Conservation (phyloP, 805 yeast genomes). For the Spathaspora arborariae region DNA sequence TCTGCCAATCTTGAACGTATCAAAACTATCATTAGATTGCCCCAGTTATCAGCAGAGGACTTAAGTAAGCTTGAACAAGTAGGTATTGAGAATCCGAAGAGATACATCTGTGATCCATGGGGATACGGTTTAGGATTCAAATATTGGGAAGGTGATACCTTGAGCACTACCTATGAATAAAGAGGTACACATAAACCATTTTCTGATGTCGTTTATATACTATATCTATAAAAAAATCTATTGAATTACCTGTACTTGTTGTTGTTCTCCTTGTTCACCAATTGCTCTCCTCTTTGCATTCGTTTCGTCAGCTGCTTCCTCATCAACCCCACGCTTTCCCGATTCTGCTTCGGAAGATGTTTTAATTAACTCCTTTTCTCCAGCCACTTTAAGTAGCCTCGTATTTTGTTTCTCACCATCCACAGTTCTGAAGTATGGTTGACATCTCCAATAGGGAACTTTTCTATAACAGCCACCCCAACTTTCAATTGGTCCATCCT, state of each 20-base stretch:
- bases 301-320: neutral
- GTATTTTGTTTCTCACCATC: slow-evolving; percentile 59
- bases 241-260: neutral
- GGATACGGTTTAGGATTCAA: slow-evolving; percentile 34
- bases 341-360: neutral
- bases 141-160: slow-evolving; percentile 33
- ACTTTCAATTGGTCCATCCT: slow-evolving; percentile 47
- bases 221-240: neutral
- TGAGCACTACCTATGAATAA: slow-evolving; percentile 28
- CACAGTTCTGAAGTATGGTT: slow-evolving; percentile 89
- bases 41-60: slow-evolving; percentile 36
- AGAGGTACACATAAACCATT: neutral
- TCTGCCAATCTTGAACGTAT: slow-evolving; percentile 68
- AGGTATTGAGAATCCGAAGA: slow-evolving; percentile 40
- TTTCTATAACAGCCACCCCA: slow-evolving; percentile 83
- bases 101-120: slow-evolving; percentile 33
- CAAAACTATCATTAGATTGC: slow-evolving; percentile 29
- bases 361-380: slow-evolving; percentile 14
- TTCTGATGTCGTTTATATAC: neutral
- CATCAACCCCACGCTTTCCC: neutral
- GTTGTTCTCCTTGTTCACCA: neutral
- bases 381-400: slow-evolving; percentile 36
- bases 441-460: slow-evolving; percentile 94
- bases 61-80: slow-evolving; percentile 24
- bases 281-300: neutral